Evolutionary conservation across 192 early-diverging fungal genomes (phyloP), one percentile per base, ranked within the genome.

Genomic region (Dissophora globulifera): DNA sequence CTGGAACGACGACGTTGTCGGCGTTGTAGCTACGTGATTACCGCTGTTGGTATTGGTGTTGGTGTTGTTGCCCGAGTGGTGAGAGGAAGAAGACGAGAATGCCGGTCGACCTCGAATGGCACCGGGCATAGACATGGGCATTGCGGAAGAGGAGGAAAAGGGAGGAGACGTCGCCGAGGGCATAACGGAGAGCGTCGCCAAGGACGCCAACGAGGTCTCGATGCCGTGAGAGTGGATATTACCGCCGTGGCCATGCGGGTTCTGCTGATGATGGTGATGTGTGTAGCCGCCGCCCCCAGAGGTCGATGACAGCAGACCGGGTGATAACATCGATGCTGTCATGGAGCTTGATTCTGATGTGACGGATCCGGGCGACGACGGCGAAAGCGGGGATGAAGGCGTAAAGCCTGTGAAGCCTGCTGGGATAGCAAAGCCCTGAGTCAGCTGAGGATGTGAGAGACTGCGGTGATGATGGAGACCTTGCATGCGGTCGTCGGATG

Each of bases 131-230:
- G 63, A 47, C 43, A 67, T 40, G 29, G 70, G 41, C 48, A 47
- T 65, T n/a, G 32, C 41, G 1, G 70, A 41, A 1, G 70, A 64
- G 9, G 70, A 52, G 13, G 55, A 20, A 3, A 43, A 59, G 13
- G 70, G 56, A 1, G 70, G 46, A 19, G 67, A 11, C 1, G 67
- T 33, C 9, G 65, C 25, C 9, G 62, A 49, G 15, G 71, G 40
- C 57, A 76, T 56, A 5, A 76, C 72, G 1, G 72, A 62, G 12
- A 76, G 58, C 26, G 72, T 61, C 5, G 72, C 72, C 23, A 76
- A 20, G 6, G 72, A 76, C 3, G 72, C 72, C 3, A 76, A 29
- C 27, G 72, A 76, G 16, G 72, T 62, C 30, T 76, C 72, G 38
- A 76, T 57, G 12, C 63, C 72, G 22, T 71, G 57, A 41, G 61